Percentiles rank a stretch among this genome's conserved stretches.
These are phyloP conservation scores for Globisporangium cederbergense DNA, from an alignment of 352 stramenopile genomes.

Conservation along the genomic window DNA sequence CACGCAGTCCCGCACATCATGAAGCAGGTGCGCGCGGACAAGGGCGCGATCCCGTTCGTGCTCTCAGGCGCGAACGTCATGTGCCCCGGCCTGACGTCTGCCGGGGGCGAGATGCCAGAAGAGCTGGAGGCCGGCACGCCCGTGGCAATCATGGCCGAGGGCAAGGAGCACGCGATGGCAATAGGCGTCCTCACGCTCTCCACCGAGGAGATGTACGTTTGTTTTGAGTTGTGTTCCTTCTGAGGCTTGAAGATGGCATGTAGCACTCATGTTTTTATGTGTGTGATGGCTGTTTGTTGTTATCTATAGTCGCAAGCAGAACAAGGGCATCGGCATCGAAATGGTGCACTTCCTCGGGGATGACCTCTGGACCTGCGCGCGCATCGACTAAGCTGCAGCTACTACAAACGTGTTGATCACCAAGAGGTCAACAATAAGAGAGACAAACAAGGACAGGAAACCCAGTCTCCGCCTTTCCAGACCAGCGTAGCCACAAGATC, in stretches of 20 bases:
- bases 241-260: slow-evolving; percentile 1
- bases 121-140: slow-evolving; percentile 79
- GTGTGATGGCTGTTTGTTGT: background rate
- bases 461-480: background rate
- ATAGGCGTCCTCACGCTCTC: slow-evolving; percentile 96
- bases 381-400: slow-evolving; percentile 58
- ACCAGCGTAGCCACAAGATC: background rate
- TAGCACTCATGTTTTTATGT: no score
- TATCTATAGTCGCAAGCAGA: slow-evolving; percentile 80
- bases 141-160: slow-evolving; percentile 96
- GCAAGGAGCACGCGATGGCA: slow-evolving; percentile 96
- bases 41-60: slow-evolving; percentile 97
- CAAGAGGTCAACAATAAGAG: background rate
- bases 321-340: slow-evolving; percentile 97
- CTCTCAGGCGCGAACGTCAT: slow-evolving; percentile 98
- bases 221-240: background rate
- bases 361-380: slow-evolving; percentile 90
- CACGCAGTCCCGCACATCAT: slow-evolving; percentile 87
- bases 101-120: slow-evolving; percentile 91
- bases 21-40: slow-evolving; percentile 93
- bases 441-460: background rate
- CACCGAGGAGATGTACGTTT: slow-evolving; percentile 92
- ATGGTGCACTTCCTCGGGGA: slow-evolving; percentile 97
- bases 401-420: background rate
- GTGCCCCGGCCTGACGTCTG: slow-evolving; percentile 96